These are phyloP conservation scores for Penicillium capsulatum DNA, from an alignment of 2,329 filamentous ascomycete species.

Conservation along the genomic window DNA sequence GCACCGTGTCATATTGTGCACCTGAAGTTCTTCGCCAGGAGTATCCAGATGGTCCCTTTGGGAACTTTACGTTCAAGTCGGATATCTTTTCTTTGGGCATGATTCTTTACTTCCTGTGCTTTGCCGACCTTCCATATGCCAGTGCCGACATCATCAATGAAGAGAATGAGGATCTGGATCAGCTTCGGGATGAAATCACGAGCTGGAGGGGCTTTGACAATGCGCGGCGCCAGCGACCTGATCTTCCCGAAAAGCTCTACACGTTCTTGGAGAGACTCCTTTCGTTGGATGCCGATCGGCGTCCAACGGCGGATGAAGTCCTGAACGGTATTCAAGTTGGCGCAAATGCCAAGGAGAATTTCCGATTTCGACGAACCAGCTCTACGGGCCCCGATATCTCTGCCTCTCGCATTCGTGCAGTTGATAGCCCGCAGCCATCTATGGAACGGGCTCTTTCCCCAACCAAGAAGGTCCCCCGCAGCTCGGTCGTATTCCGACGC, in stretches of 20 bases:
- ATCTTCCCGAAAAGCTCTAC: constrained; percentile 83
- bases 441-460: constrained; percentile 28
- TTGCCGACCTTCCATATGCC: constrained; percentile 78
- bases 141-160: constrained; percentile 82
- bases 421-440: constrained; percentile 35
- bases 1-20: constrained; percentile 95
- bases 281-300: constrained; percentile 67
- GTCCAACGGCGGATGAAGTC: constrained; percentile 84
- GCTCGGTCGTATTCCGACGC: constrained; percentile 21
- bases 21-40: constrained; percentile 79
- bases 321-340: constrained; percentile 71
- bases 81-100: constrained; percentile 98
- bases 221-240: constrained; percentile 67
- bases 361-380: constrained; percentile 37
- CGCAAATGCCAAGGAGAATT: constrained; percentile 46
- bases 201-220: constrained; percentile 84
- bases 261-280: constrained; percentile 76
- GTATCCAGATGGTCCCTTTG: constrained; percentile 63
- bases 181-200: constrained; percentile 78
- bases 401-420: constrained; percentile 36
- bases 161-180: constrained; percentile 85
- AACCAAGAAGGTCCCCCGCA: constrained; percentile 23
- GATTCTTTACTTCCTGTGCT: constrained; percentile 98
- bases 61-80: constrained; percentile 94
- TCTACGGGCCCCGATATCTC: constrained; percentile 32